phyloP scores from a whole-genome alignment of 345 rosid species.

The Abelmoschus esculentus region DNA sequence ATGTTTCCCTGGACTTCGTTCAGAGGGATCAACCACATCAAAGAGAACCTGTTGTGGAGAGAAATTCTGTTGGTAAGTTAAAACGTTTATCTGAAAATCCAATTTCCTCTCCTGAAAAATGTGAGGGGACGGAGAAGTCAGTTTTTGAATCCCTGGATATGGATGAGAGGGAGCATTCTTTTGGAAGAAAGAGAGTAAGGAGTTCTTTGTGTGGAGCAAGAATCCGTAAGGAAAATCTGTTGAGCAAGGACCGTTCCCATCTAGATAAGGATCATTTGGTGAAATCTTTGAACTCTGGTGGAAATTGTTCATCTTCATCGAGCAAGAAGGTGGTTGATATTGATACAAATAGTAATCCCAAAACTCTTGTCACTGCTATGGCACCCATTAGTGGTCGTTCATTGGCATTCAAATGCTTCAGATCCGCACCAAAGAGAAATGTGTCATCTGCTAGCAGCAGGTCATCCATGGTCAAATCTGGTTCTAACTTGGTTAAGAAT shows the following conservation, averaged over 20 bases:
- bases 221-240: constrained; percentile 10
- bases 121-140: constrained; percentile 26
- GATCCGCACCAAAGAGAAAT: constrained; percentile 32
- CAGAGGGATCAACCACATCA: constrained; percentile 36
- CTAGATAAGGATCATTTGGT: constrained; percentile 17
- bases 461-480: neutral
- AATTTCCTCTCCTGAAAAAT: neutral
- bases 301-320: constrained; percentile 25
- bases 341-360: constrained; percentile 12
- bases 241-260: constrained; percentile 21
- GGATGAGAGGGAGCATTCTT: constrained; percentile 28
- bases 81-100: constrained; percentile 25
- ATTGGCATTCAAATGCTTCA: constrained; percentile 25
- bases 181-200: constrained; percentile 34
- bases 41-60: constrained; percentile 28
- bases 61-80: constrained; percentile 28
- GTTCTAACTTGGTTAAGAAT: constrained; percentile 18
- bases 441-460: constrained; percentile 17
- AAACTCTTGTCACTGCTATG: constrained; percentile 14
- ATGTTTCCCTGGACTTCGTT: constrained; percentile 36
- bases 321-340: constrained; percentile 26
- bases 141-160: constrained; percentile 17
- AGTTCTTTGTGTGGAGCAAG: constrained; percentile 23
- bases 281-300: constrained; percentile 24
- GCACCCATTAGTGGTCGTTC: constrained; percentile 16